phyloP scores from a whole-genome alignment of 2,329 filamentous ascomycete genomes.

The Stachybotrys echinatus region DNA sequence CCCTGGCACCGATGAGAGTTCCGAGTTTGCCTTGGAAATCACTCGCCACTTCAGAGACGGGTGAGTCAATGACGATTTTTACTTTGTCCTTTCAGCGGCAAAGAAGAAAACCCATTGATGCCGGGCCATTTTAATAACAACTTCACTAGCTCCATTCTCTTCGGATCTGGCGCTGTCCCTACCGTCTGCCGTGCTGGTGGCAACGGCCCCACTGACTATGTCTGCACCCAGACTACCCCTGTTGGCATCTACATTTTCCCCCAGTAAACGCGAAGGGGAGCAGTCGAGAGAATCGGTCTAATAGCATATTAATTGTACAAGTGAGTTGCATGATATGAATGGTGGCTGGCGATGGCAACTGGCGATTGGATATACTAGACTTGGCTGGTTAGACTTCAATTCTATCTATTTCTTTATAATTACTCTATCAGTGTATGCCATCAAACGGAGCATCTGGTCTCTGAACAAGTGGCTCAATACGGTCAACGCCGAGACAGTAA shows the following conservation, averaged over 20 bases:
- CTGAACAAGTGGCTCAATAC: too few relatives aligned
- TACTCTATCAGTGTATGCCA: too few relatives aligned
- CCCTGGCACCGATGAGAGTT: slow-evolving; percentile 3
- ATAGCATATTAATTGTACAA: too few relatives aligned
- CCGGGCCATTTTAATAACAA: not conserved
- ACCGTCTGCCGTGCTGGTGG: slow-evolving; percentile 5
- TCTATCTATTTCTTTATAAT: too few relatives aligned
- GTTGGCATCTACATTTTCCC: slow-evolving; percentile 5
- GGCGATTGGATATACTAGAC: too few relatives aligned
- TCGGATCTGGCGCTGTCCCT: slow-evolving; percentile 1
- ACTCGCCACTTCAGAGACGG: slow-evolving; percentile 7
- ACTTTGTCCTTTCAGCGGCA: not conserved
- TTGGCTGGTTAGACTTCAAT: too few relatives aligned
- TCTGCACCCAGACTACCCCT: slow-evolving; percentile 7
- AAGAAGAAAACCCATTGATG: not conserved
- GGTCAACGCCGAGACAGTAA: too few relatives aligned
- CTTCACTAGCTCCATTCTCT: slow-evolving; percentile 1
- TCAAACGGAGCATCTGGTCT: too few relatives aligned
- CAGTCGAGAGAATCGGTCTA: too few relatives aligned
- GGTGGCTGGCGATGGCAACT: too few relatives aligned
- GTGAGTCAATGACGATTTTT: slow-evolving; percentile 4
- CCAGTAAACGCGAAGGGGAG: slow-evolving; percentile 1
- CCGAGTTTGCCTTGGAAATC: slow-evolving; percentile 5
- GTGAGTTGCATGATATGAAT: too few relatives aligned
- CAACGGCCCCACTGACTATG: slow-evolving; percentile 5